Base-by-base conservation (phyloP, 139 green algal genomes). In the Tetratostichococcus sp. region DNA sequence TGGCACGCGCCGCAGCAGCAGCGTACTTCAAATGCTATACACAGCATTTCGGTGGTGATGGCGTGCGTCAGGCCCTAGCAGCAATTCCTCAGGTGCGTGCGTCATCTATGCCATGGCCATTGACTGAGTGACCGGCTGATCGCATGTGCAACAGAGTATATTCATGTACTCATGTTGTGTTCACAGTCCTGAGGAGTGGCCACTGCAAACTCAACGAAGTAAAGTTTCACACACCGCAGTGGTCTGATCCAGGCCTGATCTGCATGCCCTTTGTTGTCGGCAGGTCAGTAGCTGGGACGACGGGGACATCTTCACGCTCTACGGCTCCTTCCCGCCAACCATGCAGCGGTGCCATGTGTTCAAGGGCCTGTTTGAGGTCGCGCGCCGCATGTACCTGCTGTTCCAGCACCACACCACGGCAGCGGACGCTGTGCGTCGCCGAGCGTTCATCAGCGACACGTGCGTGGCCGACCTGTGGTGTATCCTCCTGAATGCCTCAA, bases 351-450 rank as follows among this genome's bases (percentile, higher is more conserved):
- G 88, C 76, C 34, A 59, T 4, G 83, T 91, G 26, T 93, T 93
- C 78, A 67, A 85, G 81, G 77, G 83, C 4, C 35, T 91, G 5
- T 91, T 84, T 35, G 22, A 31, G 2, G 31, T 76, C 2, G 79
- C 80, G 6, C 42, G 72, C 5, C 77, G 69, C 25, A 86, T 87
- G 67, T 93, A 85, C 78, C 74, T 84, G 22, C 69, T 91, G 32
- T 93, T 93, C 80, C 89, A 93, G 83, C 80, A 91, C 35, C 85
- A 91, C 72, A 88, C 87, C 43, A 89, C 86, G 3, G 50, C 17
- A 2, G 50, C 19, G 14, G 50, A 25, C 2, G 50, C 50, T 26
- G 50, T 2, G 2, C 50, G 50, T 17, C 50, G 50, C 17, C 11
- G 26, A 25, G 26, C 50, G 2, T 62, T 62, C 26, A 8, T 62